phyloP scores from a whole-genome alignment of 345 rosid species.

The Mangifera indica region DNA sequence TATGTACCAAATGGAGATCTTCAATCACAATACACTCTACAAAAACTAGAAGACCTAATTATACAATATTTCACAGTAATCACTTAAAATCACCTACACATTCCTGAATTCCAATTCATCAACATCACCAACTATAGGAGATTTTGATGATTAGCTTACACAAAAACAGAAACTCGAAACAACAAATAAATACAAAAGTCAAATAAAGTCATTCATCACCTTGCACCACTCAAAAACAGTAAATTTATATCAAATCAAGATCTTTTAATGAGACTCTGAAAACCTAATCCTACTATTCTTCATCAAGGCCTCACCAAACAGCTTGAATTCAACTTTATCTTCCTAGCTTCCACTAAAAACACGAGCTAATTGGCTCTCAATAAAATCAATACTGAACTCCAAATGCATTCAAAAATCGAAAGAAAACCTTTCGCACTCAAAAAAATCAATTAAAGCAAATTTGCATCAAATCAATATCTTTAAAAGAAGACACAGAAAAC shows the following conservation, averaged over 20 bases:
- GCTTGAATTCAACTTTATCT: neutral
- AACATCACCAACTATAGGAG: neutral
- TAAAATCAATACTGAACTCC: neutral
- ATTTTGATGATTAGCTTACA: neutral
- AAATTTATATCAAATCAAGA: neutral
- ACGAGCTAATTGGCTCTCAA: neutral
- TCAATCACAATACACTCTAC: neutral
- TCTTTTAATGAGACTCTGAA: neutral
- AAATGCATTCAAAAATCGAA: neutral
- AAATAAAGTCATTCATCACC: neutral
- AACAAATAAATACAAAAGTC: neutral
- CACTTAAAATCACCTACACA: neutral
- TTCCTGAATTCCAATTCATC: neutral
- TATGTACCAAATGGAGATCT: neutral
- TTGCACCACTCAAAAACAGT: slow-evolving; percentile 7
- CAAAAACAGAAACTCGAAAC: neutral
- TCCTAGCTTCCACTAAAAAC: neutral
- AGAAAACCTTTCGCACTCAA: neutral
- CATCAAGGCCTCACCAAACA: neutral
- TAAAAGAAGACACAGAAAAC: neutral
- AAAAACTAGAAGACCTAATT: neutral
- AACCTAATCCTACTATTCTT: neutral
- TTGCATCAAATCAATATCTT: slow-evolving; percentile 1
- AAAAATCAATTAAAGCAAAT: slow-evolving; percentile 5
- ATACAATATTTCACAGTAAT: neutral